Evolutionary conservation across 306 rosid genomes (phyloP).

Genomic region (Lotus japonicus): DNA sequence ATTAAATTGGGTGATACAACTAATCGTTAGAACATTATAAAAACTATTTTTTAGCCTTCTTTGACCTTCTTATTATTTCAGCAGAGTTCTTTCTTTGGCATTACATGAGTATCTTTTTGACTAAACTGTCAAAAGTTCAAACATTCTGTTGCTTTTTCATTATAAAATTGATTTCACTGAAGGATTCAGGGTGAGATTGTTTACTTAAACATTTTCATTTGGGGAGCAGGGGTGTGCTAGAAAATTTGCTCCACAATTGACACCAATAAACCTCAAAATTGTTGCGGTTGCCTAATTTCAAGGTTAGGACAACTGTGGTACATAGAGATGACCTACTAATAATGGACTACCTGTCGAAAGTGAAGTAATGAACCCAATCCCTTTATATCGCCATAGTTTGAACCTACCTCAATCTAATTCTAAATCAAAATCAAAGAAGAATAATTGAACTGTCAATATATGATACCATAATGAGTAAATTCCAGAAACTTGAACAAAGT

Average conservation of each 20-base stretch:
- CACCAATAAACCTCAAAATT: background rate
- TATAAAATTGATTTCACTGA: background rate
- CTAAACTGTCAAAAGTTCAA: background rate
- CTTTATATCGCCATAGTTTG: background rate
- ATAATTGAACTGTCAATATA: background rate
- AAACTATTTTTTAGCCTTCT: background rate
- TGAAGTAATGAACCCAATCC: background rate
- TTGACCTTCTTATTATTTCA: background rate
- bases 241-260: background rate
- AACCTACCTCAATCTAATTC: background rate
- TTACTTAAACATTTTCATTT: background rate
- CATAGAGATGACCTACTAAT: background rate
- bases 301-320: background rate
- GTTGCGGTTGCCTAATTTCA: background rate
- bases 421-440: background rate
- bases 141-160: background rate
- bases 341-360: background rate
- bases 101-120: background rate
- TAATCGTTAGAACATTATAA: background rate
- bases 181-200: background rate
- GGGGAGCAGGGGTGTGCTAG: background rate
- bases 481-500: conserved; percentile 6
- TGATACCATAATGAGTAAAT: background rate
- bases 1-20: background rate
- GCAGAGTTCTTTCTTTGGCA: conserved; percentile 5